Evolutionary conservation across 257 asterid genomes (phyloP).

Genomic region (Striga asiatica): DNA sequence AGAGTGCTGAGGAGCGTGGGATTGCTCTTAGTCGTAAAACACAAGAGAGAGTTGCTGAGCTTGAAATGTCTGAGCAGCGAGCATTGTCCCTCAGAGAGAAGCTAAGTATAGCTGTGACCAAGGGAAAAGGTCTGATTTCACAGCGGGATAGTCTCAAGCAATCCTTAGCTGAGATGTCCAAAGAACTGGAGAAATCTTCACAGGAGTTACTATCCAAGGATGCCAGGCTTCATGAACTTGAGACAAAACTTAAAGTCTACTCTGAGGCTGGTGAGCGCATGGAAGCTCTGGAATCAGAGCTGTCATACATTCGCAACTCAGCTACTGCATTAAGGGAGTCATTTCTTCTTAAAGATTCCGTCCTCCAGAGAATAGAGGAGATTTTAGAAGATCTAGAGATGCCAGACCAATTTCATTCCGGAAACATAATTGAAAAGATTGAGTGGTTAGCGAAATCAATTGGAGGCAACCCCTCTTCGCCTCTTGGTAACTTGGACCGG

Average conservation of each 20-base stretch:
- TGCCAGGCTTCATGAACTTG: conserved; percentile 65
- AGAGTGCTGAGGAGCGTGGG: conserved; percentile 37
- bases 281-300: conserved; percentile 98
- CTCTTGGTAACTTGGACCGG: conserved; percentile 56
- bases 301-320: conserved; percentile 92
- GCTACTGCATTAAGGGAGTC: conserved; percentile 94
- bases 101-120: conserved; percentile 89
- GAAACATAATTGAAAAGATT: conserved; percentile 75
- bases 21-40: conserved; percentile 37
- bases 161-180: conserved; percentile 65
- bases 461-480: conserved; percentile 40
- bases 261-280: conserved; percentile 96
- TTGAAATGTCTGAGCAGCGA: conserved; percentile 89
- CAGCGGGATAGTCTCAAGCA: conserved; percentile 96
- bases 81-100: conserved; percentile 88
- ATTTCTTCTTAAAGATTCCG: conserved; percentile 93
- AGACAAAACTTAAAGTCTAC: conserved; percentile 68
- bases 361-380: conserved; percentile 93
- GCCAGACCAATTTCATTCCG: conserved; percentile 81
- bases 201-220: conserved; percentile 77
- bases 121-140: conserved; percentile 86
- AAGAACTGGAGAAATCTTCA: conserved; percentile 59
- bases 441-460: conserved; percentile 85
- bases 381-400: conserved; percentile 89
- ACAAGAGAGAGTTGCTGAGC: conserved; percentile 58